These are phyloP conservation scores for Polyporus tsugae DNA, from an alignment of 1,284 basidiomycete genomes.

Conservation along the genomic window DNA sequence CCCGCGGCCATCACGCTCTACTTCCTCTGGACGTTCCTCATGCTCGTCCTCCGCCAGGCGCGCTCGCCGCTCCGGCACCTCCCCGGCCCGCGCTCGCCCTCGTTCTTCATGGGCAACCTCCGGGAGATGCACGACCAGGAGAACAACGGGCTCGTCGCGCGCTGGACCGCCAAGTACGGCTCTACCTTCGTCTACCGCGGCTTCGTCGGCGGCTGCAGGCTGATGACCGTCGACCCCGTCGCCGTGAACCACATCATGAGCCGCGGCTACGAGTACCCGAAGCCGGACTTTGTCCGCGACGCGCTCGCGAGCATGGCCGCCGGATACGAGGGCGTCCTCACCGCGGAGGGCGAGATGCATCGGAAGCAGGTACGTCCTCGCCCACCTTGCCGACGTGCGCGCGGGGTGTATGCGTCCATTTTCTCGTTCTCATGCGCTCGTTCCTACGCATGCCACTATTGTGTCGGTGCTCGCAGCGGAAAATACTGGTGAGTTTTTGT, in stretches of 20 bases:
- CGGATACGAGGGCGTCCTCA: constrained; percentile 56
- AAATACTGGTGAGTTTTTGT: constrained; percentile 47
- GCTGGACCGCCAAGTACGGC: constrained; percentile 59
- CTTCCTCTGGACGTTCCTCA: constrained; percentile 45
- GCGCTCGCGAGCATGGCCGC: constrained; percentile 63
- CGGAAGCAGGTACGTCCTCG: constrained; percentile 54
- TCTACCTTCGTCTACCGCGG: constrained; percentile 62
- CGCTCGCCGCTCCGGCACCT: constrained; percentile 50
- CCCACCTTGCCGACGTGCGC: constrained; percentile 5
- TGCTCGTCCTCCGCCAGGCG: constrained; percentile 44
- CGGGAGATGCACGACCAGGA: constrained; percentile 63
- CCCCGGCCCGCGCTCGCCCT: constrained; percentile 48
- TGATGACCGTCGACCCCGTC: constrained; percentile 67
- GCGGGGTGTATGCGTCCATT: not conserved
- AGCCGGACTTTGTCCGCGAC: constrained; percentile 68
- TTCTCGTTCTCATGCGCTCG: not conserved
- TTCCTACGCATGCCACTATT: constrained; percentile 11
- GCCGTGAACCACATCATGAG: constrained; percentile 69
- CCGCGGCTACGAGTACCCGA: constrained; percentile 70
- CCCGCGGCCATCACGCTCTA: constrained; percentile 31
- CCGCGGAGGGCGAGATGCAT: constrained; percentile 61
- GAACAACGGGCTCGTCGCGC: constrained; percentile 58
- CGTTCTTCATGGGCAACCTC: constrained; percentile 65
- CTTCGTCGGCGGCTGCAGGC: constrained; percentile 59
- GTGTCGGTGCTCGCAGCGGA: constrained; percentile 41